Evolutionary conservation across 73 alveolate species (phyloP).

Genomic region (Blepharisma stoltei): DNA sequence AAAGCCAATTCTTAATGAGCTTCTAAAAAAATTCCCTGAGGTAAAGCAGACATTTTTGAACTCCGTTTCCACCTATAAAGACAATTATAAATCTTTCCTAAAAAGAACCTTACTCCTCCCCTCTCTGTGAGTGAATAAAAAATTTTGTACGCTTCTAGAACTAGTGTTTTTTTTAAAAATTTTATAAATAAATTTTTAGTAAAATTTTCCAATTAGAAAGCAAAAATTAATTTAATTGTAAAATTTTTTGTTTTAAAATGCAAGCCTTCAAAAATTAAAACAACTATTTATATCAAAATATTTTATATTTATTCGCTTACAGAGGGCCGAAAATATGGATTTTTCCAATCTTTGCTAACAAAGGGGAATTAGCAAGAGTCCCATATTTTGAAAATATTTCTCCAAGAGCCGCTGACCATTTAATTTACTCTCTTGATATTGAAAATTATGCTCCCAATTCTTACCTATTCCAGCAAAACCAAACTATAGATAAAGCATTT

Average conservation of each 20-base stretch:
- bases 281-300: too few species aligned
- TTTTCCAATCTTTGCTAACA: too few species aligned
- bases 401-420: not conserved
- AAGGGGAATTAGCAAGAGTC: conserved; percentile 4
- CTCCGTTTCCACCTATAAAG: not conserved
- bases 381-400: not conserved
- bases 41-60: not conserved
- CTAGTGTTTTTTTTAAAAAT: too few species aligned
- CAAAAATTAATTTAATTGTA: too few species aligned
- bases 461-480: not conserved
- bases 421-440: not conserved
- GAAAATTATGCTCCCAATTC: not conserved
- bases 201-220: too few species aligned
- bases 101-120: not conserved
- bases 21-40: conserved; percentile 46
- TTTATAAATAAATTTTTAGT: too few species aligned
- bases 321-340: too few species aligned
- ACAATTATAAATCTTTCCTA: not conserved
- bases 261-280: too few species aligned
- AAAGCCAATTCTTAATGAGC: conserved; percentile 33
- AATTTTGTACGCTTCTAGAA: too few species aligned
- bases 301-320: too few species aligned
- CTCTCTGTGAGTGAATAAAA: too few species aligned
- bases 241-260: too few species aligned
- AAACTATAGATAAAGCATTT: not conserved